Percentiles rank a stretch among this genome's conserved stretches.
phyloP scores from a whole-genome alignment of 192 early-diverging fungal species.

The Phlyctochytrium bullatum region DNA sequence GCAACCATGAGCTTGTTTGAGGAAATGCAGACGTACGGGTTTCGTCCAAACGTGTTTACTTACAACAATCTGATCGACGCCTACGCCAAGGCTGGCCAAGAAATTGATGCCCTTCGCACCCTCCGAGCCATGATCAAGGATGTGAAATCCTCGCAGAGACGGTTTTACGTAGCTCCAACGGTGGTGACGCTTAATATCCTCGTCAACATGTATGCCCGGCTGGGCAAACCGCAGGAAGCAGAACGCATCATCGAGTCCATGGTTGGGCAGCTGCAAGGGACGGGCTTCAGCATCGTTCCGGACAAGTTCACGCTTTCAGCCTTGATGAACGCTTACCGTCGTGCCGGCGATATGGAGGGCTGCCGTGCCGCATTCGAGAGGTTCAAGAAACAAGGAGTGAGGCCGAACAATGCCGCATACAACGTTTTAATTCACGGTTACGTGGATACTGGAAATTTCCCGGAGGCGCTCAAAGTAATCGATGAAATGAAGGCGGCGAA shows the following conservation, averaged over 20 bases:
- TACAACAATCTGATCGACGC: constrained; percentile 32
- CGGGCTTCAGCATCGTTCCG: constrained; percentile 17
- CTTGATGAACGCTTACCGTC: constrained; percentile 31
- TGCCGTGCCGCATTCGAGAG: constrained; percentile 13
- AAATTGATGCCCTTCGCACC: background rate
- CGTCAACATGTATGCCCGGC: constrained; percentile 15
- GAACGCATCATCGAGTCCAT: constrained; percentile 14
- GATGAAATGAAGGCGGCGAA: constrained; percentile 8
- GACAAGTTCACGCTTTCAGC: background rate
- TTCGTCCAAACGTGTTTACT: constrained; percentile 21
- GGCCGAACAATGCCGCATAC: constrained; percentile 30
- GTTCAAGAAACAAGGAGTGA: constrained; percentile 14
- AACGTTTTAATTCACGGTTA: constrained; percentile 34
- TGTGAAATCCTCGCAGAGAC: background rate
- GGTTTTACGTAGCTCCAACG: constrained; percentile 1
- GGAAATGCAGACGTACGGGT: constrained; percentile 13
- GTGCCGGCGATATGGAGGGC: constrained; percentile 10
- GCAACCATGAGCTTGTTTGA: constrained; percentile 9
- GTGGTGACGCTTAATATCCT: constrained; percentile 25
- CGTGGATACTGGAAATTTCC: constrained; percentile 11
- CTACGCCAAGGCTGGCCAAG: constrained; percentile 22
- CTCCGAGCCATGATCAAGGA: constrained; percentile 9
- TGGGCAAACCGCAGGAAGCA: constrained; percentile 6
- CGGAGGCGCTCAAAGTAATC: constrained; percentile 11
- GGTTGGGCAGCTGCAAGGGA: constrained; percentile 10